These are phyloP conservation scores for Eremomyces bilateralis DNA, from an alignment of 495 filamentous ascomycete species.

Conservation along the genomic window DNA sequence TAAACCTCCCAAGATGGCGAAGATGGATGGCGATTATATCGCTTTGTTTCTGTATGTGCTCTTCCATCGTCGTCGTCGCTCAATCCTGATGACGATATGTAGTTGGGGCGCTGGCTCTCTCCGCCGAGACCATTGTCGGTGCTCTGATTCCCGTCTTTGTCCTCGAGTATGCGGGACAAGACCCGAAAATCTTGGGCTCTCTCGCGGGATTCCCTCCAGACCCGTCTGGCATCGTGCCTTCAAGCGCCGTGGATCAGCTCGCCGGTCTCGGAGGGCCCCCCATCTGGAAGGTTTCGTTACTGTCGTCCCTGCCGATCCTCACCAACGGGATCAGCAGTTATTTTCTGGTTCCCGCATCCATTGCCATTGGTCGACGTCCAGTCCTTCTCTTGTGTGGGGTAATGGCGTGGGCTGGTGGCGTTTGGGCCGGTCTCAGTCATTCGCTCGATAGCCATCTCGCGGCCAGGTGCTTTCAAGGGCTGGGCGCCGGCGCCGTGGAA, in stretches of 20 bases:
- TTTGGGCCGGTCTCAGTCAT: slow-evolving; percentile 11
- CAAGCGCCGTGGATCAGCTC: background rate
- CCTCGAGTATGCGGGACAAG: slow-evolving; percentile 13
- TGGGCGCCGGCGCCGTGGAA: slow-evolving; percentile 14
- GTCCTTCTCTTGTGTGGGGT: slow-evolving; percentile 11
- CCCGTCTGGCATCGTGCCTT: slow-evolving; percentile 1
- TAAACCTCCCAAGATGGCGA: slow-evolving; percentile 12
- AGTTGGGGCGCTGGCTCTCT: slow-evolving; percentile 9
- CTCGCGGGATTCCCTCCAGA: slow-evolving; percentile 6
- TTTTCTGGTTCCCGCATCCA: slow-evolving; percentile 13
- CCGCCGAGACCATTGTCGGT: slow-evolving; percentile 11
- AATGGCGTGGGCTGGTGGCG: slow-evolving; percentile 11
- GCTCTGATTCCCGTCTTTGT: slow-evolving; percentile 13
- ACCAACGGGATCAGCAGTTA: slow-evolving; percentile 12
- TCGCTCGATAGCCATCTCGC: slow-evolving; percentile 9
- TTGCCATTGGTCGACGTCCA: slow-evolving; percentile 13
- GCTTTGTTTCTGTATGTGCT: slow-evolving; percentile 10
- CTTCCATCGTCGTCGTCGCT: background rate
- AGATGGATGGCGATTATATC: slow-evolving; percentile 10
- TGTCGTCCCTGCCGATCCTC: slow-evolving; percentile 12
- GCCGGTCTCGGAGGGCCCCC: slow-evolving; percentile 4
- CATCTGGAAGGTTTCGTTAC: slow-evolving; percentile 9
- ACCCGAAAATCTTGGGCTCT: slow-evolving; percentile 10
- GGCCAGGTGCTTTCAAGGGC: slow-evolving; percentile 8
- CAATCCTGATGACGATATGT: background rate